Conservation (phyloP, 106 monocot genomes). For the Alisma plantagoaquatica region DNA sequence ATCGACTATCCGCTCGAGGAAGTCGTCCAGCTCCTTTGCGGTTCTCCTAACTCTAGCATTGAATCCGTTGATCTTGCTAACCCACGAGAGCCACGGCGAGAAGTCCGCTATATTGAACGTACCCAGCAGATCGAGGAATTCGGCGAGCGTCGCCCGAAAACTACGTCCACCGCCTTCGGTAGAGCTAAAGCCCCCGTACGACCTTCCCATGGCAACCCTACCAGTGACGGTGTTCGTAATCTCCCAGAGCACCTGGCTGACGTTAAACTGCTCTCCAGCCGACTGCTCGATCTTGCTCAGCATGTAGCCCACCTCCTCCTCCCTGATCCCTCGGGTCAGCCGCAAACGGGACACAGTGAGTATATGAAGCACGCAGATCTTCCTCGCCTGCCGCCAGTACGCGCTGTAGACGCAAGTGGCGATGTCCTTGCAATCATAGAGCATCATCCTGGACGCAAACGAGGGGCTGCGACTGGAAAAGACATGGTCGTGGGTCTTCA, state of each 20-base stretch:
- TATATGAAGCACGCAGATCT: conserved; percentile 13
- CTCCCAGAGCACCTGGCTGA: conserved; percentile 8
- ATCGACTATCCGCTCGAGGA: conserved; percentile 14
- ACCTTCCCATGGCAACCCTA: conserved; percentile 23
- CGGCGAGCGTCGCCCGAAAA: not conserved
- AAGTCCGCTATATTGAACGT: conserved; percentile 16
- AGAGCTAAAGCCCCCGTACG: not conserved
- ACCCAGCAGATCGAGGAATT: conserved; percentile 9
- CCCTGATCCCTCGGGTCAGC: conserved; percentile 10
- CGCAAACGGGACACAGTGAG: conserved; percentile 8
- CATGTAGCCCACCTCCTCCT: conserved; percentile 19
- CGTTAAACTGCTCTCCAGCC: not conserved
- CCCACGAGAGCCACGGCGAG: conserved; percentile 25
- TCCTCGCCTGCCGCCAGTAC: conserved; percentile 25
- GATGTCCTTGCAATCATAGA: conserved; percentile 11
- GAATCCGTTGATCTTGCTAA: conserved; percentile 26
- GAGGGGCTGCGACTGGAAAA: conserved; percentile 20
- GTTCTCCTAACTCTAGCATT: conserved; percentile 16
- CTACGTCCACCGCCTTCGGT: not conserved
- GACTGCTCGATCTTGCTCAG: not conserved
- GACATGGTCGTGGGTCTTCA: conserved; percentile 19
- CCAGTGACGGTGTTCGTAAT: conserved; percentile 13
- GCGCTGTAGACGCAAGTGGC: conserved; percentile 20
- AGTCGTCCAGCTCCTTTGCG: conserved; percentile 4
- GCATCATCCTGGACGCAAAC: not conserved